Evolutionary conservation across 129 eudicot genomes (phyloP), one percentile per base, ranked within the genome.

Genomic region (Rutidosis leptorrhynchoides): DNA sequence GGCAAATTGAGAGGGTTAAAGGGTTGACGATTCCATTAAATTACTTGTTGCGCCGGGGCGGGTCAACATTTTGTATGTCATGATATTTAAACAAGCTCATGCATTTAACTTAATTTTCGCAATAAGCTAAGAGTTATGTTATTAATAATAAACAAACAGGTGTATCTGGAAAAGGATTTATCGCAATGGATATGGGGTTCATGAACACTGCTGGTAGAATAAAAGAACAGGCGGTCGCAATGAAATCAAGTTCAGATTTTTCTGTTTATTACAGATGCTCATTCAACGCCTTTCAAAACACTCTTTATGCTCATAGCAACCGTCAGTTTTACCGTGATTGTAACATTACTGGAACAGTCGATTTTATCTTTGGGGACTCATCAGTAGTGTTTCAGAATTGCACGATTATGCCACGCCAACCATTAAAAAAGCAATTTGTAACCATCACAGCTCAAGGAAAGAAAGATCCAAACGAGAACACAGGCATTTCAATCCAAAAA

Each of bases 311-410:
- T 7, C 84, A 85, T 72, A 78, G 85, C 46, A 68, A 83, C 56
- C 93, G 96, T 16, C 96, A 89, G 64, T 85, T 89, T 57, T 89
- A 85, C 76, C 84, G 80, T 1, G 87, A 85, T 1, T 85, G 96
- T 48, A 80, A 62, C 71, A 64, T 89, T 25, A 76, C 77, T 11
- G 96, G 96, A 20, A 89, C 96, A 5, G 67, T 89, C 30, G 94
- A 89, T 72, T 89, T 89, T 79, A 89, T 89, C 25, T 89, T 89
- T 24, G 96, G 96, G 12, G 80, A 81, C 52, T 74, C 94, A 1
- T 85, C 94, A 0, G 96, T 79, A 2, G 90, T 89, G 6, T 66
- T 81, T 55, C 95, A 87, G 57, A 79, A 65, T 30, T 87, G 95
- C 82, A 79, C 68, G 49, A 84, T 87, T 17, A 35, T 53, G 33